Evolutionary conservation across 164 flowering plant species (phyloP), one percentile per base, ranked within the genome.

Genomic region (Chimonanthus praecox): DNA sequence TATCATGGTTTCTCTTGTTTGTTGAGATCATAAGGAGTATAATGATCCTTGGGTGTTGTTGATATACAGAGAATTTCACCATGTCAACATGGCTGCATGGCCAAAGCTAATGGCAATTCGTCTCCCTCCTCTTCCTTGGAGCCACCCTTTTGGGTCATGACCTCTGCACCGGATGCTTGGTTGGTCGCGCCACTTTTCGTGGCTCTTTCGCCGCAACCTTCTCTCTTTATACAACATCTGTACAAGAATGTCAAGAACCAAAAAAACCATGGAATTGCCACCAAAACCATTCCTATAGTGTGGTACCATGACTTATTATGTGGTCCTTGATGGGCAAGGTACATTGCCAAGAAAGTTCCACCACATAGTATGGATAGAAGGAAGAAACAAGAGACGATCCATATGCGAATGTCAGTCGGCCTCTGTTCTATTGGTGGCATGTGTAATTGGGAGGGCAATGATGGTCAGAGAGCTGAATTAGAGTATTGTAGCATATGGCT

Each of bases 211-310:
- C 60, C 60, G 15, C 60, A 13, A 10, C 15, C 60, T 13, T 66
- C 47, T 15, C 5, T 48, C 48, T 66, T 66, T 15, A 66, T 8
- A 66, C 68, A 66, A 48, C 68, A 66, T 44, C 68, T 66, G 47
- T 66, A 66, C 13, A 43, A 13, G 5, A 66, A 66, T 10, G 68
- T 66, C 15, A 13, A 4, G 46, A 66, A 6, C 68, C 68, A 66
- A 16, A 66, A 66, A 16, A 66, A 33, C 68, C 68, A 66, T 11
- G 68, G 68, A n/a, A 66, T 66, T 43, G 68, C 68, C n/a, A 66
- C 68, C 15, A 66, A 45, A 15, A 66, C 68, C 48, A 66, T 66
- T 15, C 68, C 68, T n/a, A 16, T 18, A 15, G 45, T 45, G 4
- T 47, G 68, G 47, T 66, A 66, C 68, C 68, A 66, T 43, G 10